Base-by-base conservation (phyloP, 768 basidiomycete genomes). In the Leccinellum luteum region DNA sequence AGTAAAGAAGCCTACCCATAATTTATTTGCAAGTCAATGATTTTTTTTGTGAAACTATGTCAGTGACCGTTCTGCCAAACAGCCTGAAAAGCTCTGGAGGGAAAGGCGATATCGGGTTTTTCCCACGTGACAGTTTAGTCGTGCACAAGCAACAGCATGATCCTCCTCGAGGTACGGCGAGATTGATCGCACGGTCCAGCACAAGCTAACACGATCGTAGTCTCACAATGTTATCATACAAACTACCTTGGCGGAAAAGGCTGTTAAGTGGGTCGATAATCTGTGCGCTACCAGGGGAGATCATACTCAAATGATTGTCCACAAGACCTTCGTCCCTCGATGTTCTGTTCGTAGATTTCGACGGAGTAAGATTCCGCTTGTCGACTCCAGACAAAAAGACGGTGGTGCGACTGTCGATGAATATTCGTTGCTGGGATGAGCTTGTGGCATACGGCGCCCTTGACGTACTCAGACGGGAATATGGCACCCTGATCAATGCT, bases 331-430 rank as follows among this genome's bases (percentile, higher is more conserved):
- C 90, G 6, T 86, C 90, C 30, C 79, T 98, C 59, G 97, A 99
- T 77, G 89, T 98, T 55, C 85, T 92, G 56, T 99, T 99, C 66
- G 97, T 98, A 53, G 97, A 99, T 76, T 99, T 94, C 64, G 97
- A 99, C 71, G 90, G 93, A 50, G 94, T 98, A 54, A 85, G 94
- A 45, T 99, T 98, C 76, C 95, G 90, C 72, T 75, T 98, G 48
- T 91, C 91, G 14, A 94, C 94, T 0, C 90, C 90, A 3, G 85
- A 90, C 23, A 85, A 88, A 69, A 92, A 96, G 79, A 87, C 89
- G 0, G 69, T 80, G 4, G 78, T 98, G 21, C 77, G 91, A 38
- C 82, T 99, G 21, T 98, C 96, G 30, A 98, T 99, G 94, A 87
- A 88, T 73, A 94, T 98, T 57, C 88, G 92, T 50, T 99, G 96